These are phyloP conservation scores for Colletotrichum paranaense DNA, from an alignment of 2,329 filamentous ascomycete species.

Conservation along the genomic window DNA sequence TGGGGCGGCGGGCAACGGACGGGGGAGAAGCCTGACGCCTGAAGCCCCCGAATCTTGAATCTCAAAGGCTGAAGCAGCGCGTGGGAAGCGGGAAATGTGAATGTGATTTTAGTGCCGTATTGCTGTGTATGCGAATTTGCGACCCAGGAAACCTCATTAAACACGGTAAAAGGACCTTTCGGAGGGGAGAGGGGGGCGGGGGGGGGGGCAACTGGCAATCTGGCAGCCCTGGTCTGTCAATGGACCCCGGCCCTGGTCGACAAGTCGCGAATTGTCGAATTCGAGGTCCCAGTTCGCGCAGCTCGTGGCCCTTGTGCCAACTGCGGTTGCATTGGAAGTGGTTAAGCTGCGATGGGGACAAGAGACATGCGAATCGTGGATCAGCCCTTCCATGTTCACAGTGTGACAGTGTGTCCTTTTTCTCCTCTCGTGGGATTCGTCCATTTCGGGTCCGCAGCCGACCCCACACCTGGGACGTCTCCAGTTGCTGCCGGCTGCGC, in stretches of 20 bases:
- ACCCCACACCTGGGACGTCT: conserved; percentile 18
- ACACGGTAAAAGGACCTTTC: too few species aligned
- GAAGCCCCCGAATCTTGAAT: background rate
- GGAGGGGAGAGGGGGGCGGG: too few species aligned
- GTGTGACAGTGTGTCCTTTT: background rate
- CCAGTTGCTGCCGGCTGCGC: conserved; percentile 18
- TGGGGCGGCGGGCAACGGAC: conserved; percentile 9
- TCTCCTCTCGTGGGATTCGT: conserved; percentile 6
- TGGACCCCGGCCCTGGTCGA: background rate
- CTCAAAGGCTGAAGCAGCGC: background rate
- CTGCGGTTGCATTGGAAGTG: conserved; percentile 15
- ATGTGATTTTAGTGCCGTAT: background rate
- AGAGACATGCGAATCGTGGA: conserved; percentile 12
- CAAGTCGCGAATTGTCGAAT: background rate
- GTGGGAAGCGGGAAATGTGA: background rate
- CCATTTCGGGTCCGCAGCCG: background rate
- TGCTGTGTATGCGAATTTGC: conserved; percentile 1
- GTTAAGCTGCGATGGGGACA: conserved; percentile 18
- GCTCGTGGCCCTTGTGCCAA: background rate
- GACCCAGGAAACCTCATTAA: background rate
- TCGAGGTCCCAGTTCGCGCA: background rate
- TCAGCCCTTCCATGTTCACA: conserved; percentile 8
- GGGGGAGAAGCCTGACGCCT: background rate
- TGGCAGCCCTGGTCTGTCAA: background rate
- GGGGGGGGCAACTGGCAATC: background rate